Conservation (phyloP, 208 protist genomes). For the Wallacemonas sp. region DNA sequence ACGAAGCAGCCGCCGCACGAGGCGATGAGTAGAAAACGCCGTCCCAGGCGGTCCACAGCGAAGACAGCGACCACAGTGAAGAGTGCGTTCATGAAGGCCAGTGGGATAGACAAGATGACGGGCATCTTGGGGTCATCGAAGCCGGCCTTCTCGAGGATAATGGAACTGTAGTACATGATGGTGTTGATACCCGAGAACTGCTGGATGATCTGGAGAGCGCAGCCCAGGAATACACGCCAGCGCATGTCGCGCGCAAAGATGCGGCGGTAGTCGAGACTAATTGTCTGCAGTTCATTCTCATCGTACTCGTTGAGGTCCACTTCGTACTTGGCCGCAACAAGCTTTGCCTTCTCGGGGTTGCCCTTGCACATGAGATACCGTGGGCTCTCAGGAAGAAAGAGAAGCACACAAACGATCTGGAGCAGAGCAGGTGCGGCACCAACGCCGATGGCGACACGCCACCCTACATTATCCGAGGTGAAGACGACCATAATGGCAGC, state of each 20-base stretch:
- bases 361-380: conserved; percentile 77
- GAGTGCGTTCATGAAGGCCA: conserved; percentile 88
- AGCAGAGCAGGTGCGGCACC: conserved; percentile 78
- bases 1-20: conserved; percentile 70
- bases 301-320: conserved; percentile 59
- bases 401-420: conserved; percentile 75
- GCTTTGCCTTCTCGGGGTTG: conserved; percentile 36
- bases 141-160: conserved; percentile 84
- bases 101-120: conserved; percentile 78
- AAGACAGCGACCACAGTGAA: conserved; percentile 80
- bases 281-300: conserved; percentile 32
- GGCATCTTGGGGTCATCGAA: conserved; percentile 73
- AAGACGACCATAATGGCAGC: conserved; percentile 69
- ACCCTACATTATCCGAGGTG: conserved; percentile 77
- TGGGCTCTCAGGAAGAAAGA: conserved; percentile 88
- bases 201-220: conserved; percentile 88
- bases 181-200: conserved; percentile 93
- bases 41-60: conserved; percentile 80
- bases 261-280: conserved; percentile 52
- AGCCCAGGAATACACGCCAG: conserved; percentile 72
- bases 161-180: conserved; percentile 93
- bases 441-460: conserved; percentile 84
- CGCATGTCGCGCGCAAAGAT: conserved; percentile 60
- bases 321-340: conserved; percentile 49
- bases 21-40: conserved; percentile 62